A percentile compares a stretch with the other conserved stretches of the same genome.
These are phyloP conservation scores for Microstroma glucosiphilum DNA, from an alignment of 1,284 basidiomycete genomes.

Conservation along the genomic window DNA sequence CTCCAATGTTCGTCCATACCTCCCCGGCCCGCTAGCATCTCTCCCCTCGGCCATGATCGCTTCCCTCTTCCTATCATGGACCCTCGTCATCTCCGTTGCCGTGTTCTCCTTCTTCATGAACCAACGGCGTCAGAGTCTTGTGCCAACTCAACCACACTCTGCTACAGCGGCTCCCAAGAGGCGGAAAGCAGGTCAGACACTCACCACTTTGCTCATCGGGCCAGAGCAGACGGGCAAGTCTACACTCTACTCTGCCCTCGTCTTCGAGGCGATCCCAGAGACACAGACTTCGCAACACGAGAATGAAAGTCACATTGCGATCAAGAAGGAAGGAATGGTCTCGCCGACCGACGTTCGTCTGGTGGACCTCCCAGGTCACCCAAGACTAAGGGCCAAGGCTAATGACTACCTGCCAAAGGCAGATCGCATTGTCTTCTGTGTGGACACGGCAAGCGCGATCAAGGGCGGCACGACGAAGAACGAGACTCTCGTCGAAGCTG, in stretches of 20 bases:
- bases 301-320: slow-evolving; percentile 16
- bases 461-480: slow-evolving; percentile 20
- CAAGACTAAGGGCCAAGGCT: slow-evolving; percentile 30
- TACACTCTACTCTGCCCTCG: slow-evolving; percentile 35
- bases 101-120: neutral
- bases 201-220: slow-evolving; percentile 36
- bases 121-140: neutral
- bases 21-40: slow-evolving; percentile 25
- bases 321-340: slow-evolving; percentile 12
- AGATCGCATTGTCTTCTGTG: slow-evolving; percentile 42
- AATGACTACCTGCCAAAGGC: slow-evolving; percentile 28
- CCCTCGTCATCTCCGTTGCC: slow-evolving; percentile 21
- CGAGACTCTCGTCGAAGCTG: slow-evolving; percentile 26
- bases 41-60: slow-evolving; percentile 21
- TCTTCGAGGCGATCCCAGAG: slow-evolving; percentile 29
- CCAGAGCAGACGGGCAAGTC: slow-evolving; percentile 41
- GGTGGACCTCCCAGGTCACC: slow-evolving; percentile 43
- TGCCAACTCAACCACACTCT: neutral
- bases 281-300: slow-evolving; percentile 34
- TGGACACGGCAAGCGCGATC: slow-evolving; percentile 41
- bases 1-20: slow-evolving; percentile 17
- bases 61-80: slow-evolving; percentile 26
- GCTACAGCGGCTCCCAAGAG: slow-evolving; percentile 10
- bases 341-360: slow-evolving; percentile 12
- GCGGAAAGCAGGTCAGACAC: slow-evolving; percentile 19